Evolutionary conservation across 2,329 filamentous ascomycete species (phyloP).

Genomic region (Macroventuria anomochaeta): DNA sequence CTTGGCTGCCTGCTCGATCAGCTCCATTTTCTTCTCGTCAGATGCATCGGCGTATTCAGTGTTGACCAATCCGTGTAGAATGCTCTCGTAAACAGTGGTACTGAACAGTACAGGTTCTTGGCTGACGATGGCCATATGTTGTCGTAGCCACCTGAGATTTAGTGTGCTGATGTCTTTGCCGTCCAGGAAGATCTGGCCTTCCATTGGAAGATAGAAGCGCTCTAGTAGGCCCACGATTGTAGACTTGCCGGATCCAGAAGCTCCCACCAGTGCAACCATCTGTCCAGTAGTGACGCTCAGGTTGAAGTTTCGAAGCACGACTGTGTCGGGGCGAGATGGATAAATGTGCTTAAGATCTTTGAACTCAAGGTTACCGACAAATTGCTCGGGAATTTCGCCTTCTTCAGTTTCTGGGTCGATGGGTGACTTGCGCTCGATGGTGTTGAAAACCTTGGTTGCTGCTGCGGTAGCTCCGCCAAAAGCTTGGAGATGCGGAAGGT

Average conservation of each 20-base stretch:
- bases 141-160: conserved; percentile 88
- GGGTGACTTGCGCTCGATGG: conserved; percentile 86
- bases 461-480: conserved; percentile 85
- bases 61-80: conserved; percentile 87
- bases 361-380: conserved; percentile 81
- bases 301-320: conserved; percentile 83
- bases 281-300: conserved; percentile 86
- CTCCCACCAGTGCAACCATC: conserved; percentile 90
- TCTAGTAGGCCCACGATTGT: conserved; percentile 94
- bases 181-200: conserved; percentile 79
- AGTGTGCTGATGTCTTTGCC: conserved; percentile 80
- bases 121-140: conserved; percentile 89
- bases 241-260: conserved; percentile 92
- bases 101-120: conserved; percentile 93
- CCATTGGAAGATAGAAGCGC: conserved; percentile 90
- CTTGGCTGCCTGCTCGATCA: conserved; percentile 81
- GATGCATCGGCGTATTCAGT: conserved; percentile 72
- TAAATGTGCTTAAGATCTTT: conserved; percentile 90
- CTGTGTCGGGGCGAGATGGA: conserved; percentile 87
- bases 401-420: conserved; percentile 75
- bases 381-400: conserved; percentile 74
- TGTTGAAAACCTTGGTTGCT: conserved; percentile 89
- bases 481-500: conserved; percentile 77
- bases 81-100: conserved; percentile 88
- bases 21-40: conserved; percentile 70